These are phyloP conservation scores for Rauvolfia tetraphylla DNA, from an alignment of 257 asterid species.

Conservation along the genomic window DNA sequence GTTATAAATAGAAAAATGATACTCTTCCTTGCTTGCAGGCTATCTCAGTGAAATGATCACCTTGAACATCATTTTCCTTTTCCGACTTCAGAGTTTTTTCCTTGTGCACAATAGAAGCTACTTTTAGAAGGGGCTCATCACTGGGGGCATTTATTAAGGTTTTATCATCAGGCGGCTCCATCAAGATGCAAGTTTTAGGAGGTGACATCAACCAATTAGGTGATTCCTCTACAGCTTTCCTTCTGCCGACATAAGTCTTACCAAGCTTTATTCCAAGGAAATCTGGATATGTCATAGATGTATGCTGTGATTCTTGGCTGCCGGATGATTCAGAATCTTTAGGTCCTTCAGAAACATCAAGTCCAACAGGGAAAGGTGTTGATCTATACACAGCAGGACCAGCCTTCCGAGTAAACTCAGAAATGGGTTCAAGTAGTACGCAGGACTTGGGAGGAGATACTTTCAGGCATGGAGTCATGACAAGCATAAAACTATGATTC, in stretches of 20 bases:
- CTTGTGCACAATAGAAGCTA: slow-evolving; percentile 12
- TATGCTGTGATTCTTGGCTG: slow-evolving; percentile 37
- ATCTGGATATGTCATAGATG: slow-evolving; percentile 54
- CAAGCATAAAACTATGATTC: slow-evolving; percentile 34
- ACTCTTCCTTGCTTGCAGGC: slow-evolving; percentile 33
- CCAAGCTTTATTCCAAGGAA: slow-evolving; percentile 51
- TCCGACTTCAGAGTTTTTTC: slow-evolving; percentile 7
- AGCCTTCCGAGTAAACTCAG: slow-evolving; percentile 44
- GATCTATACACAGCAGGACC: slow-evolving; percentile 33
- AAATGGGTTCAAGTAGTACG: slow-evolving; percentile 67
- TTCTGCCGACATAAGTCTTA: slow-evolving; percentile 33
- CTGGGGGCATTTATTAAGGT: slow-evolving; percentile 16
- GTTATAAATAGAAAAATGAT: slow-evolving; percentile 9
- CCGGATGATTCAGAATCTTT: slow-evolving; percentile 60
- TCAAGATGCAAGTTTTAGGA: slow-evolving; percentile 77
- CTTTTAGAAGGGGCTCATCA: slow-evolving; percentile 25
- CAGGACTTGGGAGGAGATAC: slow-evolving; percentile 90
- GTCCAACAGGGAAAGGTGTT: slow-evolving; percentile 56
- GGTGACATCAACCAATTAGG: slow-evolving; percentile 75
- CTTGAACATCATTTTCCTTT: slow-evolving; percentile 23
- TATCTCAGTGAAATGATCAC: slow-evolving; percentile 17
- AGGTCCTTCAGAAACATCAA: slow-evolving; percentile 32
- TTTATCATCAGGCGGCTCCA: slow-evolving; percentile 65
- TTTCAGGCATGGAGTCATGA: slow-evolving; percentile 77
- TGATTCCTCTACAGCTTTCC: slow-evolving; percentile 50